Percentiles rank a stretch among this genome's conserved stretches.
These are phyloP conservation scores for Paramecium primaurelia DNA, from an alignment of 73 alveolate genomes.

Conservation along the genomic window DNA sequence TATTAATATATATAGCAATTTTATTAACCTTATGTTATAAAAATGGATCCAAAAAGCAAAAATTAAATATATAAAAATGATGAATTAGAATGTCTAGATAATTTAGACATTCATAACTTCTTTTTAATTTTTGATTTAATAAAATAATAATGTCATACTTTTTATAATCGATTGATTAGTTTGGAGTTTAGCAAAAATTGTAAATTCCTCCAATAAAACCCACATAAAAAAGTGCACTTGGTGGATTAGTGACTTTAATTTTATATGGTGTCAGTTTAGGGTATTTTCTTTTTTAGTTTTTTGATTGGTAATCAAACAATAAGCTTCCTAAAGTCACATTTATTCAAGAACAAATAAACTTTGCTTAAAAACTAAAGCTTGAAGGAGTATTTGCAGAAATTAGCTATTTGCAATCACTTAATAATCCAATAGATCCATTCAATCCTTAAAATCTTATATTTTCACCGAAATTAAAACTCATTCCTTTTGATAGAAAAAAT, in stretches of 20 bases:
- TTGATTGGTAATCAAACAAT: not conserved
- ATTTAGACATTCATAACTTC: too few species aligned
- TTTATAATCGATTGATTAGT: not conserved
- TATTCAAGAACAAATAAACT: not conserved
- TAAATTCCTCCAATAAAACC: not conserved
- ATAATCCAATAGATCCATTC: not conserved
- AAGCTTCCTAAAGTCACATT: not conserved
- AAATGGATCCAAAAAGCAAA: not conserved
- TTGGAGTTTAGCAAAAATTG: not conserved
- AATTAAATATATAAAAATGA: too few species aligned
- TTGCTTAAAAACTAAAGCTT: not conserved
- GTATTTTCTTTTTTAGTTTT: not conserved
- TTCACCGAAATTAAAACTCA: not conserved
- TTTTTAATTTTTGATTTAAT: not conserved
- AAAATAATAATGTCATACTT: not conserved
- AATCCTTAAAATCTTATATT: not conserved
- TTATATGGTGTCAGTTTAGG: conserved; percentile 35
- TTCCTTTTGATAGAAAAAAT: not conserved
- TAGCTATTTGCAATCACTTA: not conserved
- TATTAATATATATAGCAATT: not conserved
- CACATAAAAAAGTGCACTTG: not conserved
- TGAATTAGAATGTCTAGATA: too few species aligned
- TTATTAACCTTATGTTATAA: not conserved
- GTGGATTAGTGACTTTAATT: not conserved
- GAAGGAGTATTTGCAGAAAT: not conserved